Base-by-base conservation (phyloP, 768 basidiomycete genomes). In the Agaricus blazei region DNA sequence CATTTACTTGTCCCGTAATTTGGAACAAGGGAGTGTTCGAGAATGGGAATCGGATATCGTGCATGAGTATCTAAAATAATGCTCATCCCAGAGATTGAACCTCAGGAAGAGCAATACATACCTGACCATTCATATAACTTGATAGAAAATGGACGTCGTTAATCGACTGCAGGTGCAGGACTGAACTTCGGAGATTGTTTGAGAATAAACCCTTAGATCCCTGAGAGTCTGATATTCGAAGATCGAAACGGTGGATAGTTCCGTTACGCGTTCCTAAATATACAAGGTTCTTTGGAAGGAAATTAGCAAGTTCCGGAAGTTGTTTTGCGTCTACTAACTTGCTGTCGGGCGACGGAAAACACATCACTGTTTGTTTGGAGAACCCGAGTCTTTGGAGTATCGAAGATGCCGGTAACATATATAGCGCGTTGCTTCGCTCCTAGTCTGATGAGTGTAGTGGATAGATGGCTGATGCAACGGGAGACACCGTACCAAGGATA, bases 191-290 rank as follows among this genome's bases (percentile, higher is more conserved):
- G 38, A 61, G 62, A 7, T 60, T 53, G 38, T 52, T 61, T 12
- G 59, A 46, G 62, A 76, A 77, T 12, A 84, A 71, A 45, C 66
- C 71, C 50, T 73, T 65, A 0, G 71, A 71, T 24, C 65, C 65
- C 23, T 65, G 62, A 40, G 66, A 69, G 46, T 52, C 38, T n/a
- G 64, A 63, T 43, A 73, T 57, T 29, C 84, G 82, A 44, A 73
- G 70, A 65, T 88, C 87, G 59, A 85, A 87, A 23, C 80, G 73
- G 40, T 73, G 65, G 49, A 88, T 73, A 3, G 69, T 62, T 28
- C 86, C 87, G 58, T 79, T 85, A n/a, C 87, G 77, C 29, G 78
- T 70, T 11, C 84, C 84, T 0, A 82, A 68, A 57, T 82, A 83
- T 15, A 85, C 66, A 4, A 76, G 60, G 48, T 74, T 67, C 84